phyloP scores from a whole-genome alignment of 2,329 filamentous ascomycete genomes.

The Claviceps capensis region DNA sequence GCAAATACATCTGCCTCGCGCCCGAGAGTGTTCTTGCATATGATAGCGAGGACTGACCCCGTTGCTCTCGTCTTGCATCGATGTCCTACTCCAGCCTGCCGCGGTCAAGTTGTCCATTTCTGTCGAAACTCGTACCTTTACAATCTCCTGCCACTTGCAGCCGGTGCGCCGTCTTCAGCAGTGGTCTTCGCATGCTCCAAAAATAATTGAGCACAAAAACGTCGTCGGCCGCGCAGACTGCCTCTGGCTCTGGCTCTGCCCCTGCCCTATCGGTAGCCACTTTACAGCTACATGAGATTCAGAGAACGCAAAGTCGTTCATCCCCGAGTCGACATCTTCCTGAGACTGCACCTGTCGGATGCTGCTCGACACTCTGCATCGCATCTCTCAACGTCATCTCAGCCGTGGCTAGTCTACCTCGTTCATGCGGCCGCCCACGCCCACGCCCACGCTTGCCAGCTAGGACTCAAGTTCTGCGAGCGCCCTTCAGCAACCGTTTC shows the following conservation, averaged over 20 bases:
- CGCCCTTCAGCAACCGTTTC: neutral
- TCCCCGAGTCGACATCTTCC: neutral
- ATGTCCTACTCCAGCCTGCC: neutral
- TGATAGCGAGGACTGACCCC: neutral
- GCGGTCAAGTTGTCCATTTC: neutral
- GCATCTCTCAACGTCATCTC: constrained; percentile 1
- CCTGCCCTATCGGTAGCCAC: neutral
- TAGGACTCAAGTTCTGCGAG: neutral
- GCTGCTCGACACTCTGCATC: neutral
- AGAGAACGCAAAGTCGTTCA: neutral
- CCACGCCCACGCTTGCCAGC: neutral
- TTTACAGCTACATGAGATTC: neutral
- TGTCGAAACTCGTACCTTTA: neutral
- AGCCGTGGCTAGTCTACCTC: neutral
- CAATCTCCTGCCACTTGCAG: neutral
- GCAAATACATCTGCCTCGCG: neutral
- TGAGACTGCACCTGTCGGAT: neutral
- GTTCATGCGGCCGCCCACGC: neutral
- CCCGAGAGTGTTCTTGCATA: neutral
- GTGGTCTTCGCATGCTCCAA: neutral
- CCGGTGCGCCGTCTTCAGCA: neutral
- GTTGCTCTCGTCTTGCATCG: neutral
- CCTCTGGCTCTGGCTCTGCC: neutral
- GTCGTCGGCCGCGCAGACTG: neutral
- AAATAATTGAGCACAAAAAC: neutral